Conservation (phyloP, 352 stramenopile genomes). For the Globisporangium rhizosaccharum region DNA sequence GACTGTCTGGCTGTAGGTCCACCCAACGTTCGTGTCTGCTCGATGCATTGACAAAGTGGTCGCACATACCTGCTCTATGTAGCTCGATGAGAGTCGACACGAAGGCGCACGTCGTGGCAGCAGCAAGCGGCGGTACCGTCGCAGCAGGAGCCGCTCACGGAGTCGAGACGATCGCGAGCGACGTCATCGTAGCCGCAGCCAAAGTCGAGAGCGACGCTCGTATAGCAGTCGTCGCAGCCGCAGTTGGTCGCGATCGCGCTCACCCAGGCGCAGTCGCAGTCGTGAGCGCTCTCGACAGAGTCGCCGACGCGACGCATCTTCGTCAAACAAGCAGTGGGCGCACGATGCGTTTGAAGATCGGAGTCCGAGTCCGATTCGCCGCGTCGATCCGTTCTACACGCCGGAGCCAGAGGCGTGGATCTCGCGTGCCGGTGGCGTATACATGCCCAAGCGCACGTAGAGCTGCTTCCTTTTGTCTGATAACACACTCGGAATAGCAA, state of each 20-base stretch:
- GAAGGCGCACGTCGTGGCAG: constrained; percentile 3
- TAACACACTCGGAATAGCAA: no score
- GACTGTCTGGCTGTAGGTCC: neutral
- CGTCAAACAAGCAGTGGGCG: constrained; percentile 42
- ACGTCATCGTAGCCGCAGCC: constrained; percentile 10
- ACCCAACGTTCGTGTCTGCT: neutral
- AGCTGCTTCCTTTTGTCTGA: neutral
- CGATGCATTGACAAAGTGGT: neutral
- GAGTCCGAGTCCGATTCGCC: constrained; percentile 63
- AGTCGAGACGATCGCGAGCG: constrained; percentile 10
- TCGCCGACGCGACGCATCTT: constrained; percentile 20
- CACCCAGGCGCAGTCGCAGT: constrained; percentile 19
- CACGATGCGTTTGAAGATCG: constrained; percentile 69
- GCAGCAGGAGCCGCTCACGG: constrained; percentile 14
- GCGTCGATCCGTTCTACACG: constrained; percentile 56
- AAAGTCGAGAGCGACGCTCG: constrained; percentile 11
- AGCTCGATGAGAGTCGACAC: constrained; percentile 43
- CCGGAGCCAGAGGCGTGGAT: constrained; percentile 69
- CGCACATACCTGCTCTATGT: neutral
- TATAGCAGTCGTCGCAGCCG: constrained; percentile 3
- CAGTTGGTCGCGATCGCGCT: constrained; percentile 4
- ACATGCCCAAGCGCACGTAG: constrained; percentile 43
- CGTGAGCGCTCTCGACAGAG: constrained; percentile 4
- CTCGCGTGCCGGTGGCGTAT: constrained; percentile 73
- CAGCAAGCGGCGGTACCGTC: constrained; percentile 5